Evolutionary conservation across 805 yeast species (phyloP), one percentile per base, ranked within the genome.

Genomic region (Tetrapisispora pingtungensis): DNA sequence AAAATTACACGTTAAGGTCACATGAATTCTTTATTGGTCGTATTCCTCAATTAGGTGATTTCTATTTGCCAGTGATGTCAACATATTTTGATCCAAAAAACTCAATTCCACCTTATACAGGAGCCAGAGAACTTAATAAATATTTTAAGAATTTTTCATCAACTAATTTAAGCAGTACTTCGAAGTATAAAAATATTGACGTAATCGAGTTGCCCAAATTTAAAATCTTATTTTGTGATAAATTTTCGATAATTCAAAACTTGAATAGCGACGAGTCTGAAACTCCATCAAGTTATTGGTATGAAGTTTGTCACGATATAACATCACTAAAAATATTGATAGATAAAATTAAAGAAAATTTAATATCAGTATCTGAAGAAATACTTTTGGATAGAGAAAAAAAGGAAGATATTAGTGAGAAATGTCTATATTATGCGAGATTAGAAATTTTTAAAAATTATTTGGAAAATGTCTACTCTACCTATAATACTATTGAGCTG

Each of bases 401-500:
- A 13, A 13, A 37, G 4, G 20, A 17, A 4, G 40, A 37, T 37
- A 17, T 37, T 17, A 26, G 24, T 37, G 33, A 37, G 12, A 15
- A 37, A 18, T 37, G 40, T 37, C 15, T 27, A 15, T 37, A 17
- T 18, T 37, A n/a, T 18, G 48, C 47, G 7, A 50, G 46, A 36
- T 20, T 55, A 35, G 36, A 46, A 17, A 45, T 51, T 7, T 38
- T 57, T 24, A 47, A 45, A 17, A 57, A 54, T 15, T 54, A 51
- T 37, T 31, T 57, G n/a, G 26, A 40, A 2, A 48, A 49, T 18
- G 32, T 53, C 26, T 46, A 45, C 18, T 46, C 41, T 40, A 66
- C 86, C 31, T 69, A 84, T 51, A 51, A 64, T n/a, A 85, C 80
- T 56, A 83, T 70, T 60, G 84, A 80, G 63, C 68, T 71, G 48